Conservation (phyloP, 2,329 filamentous ascomycete genomes). For the Akanthomyces uredinophilus region DNA sequence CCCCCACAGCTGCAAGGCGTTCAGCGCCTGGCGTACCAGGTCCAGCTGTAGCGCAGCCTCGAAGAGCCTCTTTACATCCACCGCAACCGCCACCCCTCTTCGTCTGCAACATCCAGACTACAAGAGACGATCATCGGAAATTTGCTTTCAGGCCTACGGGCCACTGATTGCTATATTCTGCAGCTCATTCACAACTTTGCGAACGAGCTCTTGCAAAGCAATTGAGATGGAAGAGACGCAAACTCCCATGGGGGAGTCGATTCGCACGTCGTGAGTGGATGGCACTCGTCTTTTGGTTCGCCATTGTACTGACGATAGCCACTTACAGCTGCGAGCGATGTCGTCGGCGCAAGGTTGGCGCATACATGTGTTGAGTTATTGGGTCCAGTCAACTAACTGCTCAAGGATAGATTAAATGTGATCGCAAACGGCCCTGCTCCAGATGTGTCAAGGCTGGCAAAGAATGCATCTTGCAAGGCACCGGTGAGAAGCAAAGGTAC, state of each 20-base stretch:
- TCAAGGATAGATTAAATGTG: constrained; percentile 43
- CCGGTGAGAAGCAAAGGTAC: constrained; percentile 39
- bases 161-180: neutral
- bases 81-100: neutral
- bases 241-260: constrained; percentile 31
- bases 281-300: neutral
- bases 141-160: constrained; percentile 2
- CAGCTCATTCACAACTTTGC: too few species aligned
- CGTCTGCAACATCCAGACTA: neutral
- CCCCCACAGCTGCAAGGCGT: neutral
- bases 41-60: neutral
- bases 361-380: neutral
- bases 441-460: constrained; percentile 40
- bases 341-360: constrained; percentile 36
- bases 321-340: constrained; percentile 37
- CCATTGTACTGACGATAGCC: neutral
- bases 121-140: neutral
- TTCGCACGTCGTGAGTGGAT: constrained; percentile 31
- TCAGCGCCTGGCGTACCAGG: neutral
- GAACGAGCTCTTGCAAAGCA: neutral
- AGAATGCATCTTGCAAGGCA: constrained; percentile 36
- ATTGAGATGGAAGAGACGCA: constrained; percentile 25
- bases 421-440: constrained; percentile 45
- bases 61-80: neutral
- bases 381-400: constrained; percentile 22